Base-by-base conservation (phyloP, 805 yeast species). In the Myxozyma mucilagina region DNA sequence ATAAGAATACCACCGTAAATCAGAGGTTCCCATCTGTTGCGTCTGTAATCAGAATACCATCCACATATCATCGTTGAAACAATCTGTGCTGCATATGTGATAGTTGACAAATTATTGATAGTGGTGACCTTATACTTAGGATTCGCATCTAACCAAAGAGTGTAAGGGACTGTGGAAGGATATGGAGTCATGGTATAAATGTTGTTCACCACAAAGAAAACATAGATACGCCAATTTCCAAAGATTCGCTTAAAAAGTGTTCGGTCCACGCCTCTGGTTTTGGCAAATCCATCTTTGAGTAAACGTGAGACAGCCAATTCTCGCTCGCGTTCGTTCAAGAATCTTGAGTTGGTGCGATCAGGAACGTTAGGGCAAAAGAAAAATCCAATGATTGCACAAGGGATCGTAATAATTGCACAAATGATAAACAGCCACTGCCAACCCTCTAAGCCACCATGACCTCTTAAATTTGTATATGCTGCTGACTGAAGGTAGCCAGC, bases 351-450 rank as follows among this genome's bases (percentile, higher is more conserved):
- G 69, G 85, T 81, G 11, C 57, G 78, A 51, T 78, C 73, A 11
- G 90, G 90, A n/a, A 87, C 85, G 56, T 89, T 90, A 7, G 90
- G 90, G 58, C 84, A 73, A 69, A 78, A 67, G 68, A 80, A 82
- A 59, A 79, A 75, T 0, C 87, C 87, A 56, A 82, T 63, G 7
- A 86, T 10, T 8, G 86, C 87, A 44, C 86, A 81, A 2, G 78
- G 83, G 34, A 86, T 68, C 6, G 87, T 82, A 50, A 87, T 79
- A 51, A 82, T 69, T 14, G 86, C 86, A 70, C 86, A 89, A 64
- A 87, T 79, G 52, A 87, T 82, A 68, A 84, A 86, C 69, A 84
- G 81, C 90, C 90, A 87, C 75, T 85, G 79, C 90, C 90, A 87
- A 11, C 89, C 84, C 9, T 77, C 78, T 14, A 82, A 73, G 0